Conservation (phyloP, 116 monocot genomes). For the Papilionanthe hybrid region DNA sequence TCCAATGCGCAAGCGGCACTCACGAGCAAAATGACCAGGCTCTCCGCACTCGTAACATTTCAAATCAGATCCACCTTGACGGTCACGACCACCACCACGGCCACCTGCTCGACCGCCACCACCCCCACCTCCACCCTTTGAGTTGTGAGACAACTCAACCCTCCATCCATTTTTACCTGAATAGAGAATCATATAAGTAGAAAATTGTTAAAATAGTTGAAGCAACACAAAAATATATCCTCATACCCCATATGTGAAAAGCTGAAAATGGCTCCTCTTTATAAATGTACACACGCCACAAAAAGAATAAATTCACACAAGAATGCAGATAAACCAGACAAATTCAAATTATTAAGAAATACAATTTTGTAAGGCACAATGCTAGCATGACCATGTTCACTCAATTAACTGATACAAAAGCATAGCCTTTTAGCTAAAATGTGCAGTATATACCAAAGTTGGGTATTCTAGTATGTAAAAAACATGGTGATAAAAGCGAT, state of each 20-base stretch:
- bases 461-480: background rate
- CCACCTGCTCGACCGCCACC: constrained; percentile 12
- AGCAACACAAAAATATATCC: too few relatives aligned
- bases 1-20: constrained; percentile 24
- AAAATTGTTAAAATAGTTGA: background rate
- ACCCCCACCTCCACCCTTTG: constrained; percentile 18
- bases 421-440: too few relatives aligned
- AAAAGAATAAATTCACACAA: background rate
- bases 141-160: constrained; percentile 41
- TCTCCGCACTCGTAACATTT: constrained; percentile 43
- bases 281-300: background rate
- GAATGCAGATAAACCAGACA: background rate
- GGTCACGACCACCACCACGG: constrained; percentile 26
- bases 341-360: background rate
- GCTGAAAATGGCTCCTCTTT: too few relatives aligned
- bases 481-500: background rate
- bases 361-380: too few relatives aligned
- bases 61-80: constrained; percentile 18
- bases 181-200: constrained; percentile 1
- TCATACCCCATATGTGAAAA: too few relatives aligned
- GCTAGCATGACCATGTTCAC: too few relatives aligned
- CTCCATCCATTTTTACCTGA: constrained; percentile 51
- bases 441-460: background rate
- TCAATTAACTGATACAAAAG: too few relatives aligned
- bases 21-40: constrained; percentile 42